Evolutionary conservation across 495 filamentous ascomycete genomes (phyloP), one percentile per base, ranked within the genome.

Genomic region (Penicillium ucsense): DNA sequence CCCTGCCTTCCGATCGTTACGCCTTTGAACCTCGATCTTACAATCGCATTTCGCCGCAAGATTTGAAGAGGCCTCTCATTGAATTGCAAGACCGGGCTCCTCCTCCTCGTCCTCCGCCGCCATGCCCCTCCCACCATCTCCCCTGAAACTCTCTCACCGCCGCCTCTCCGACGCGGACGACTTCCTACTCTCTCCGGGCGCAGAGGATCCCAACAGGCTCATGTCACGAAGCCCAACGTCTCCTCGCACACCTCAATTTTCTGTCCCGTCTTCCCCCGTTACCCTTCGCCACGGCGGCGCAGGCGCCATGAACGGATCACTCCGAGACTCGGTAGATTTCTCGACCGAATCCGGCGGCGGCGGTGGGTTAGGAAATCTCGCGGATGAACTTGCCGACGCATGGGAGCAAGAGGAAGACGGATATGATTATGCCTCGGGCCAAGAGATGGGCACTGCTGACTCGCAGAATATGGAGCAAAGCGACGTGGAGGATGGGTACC

Each of bases 341-440:
- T 64, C 65, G 56, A 59, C 61, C 48, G 72, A 60, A 28, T 55
- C 51, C 51, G 67, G 61, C 20, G 82, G 81, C 0, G 57, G 54
- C 0, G 57, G 54, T 32, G 86, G 86, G 1, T 66, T 92, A 12
- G 89, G 88, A 33, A 94, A 85, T 52, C 68, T 96, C 11, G 88
- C 89, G 8, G 89, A 94, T 53, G 87, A 92, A 55, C 66, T 66
- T 59, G 77, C 72, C 10, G 76, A 77, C 52, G 76, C 71, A 11
- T 75, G 74, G 70, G 82, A 79, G 47, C 74, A 81, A 39, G 82
- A 83, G 38, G 82, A 83, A 6, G 75, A 70, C 49, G 63, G 67
- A 29, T 67, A 74, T 46, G 68, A 61, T 41, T 62, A 68, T 48
- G 59, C 54, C 27, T 74, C 72, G 0, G 67, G 68, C 8, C 63